Evolutionary conservation across 192 early-diverging fungal species (phyloP).

Genomic region (Pilaira anomala): DNA sequence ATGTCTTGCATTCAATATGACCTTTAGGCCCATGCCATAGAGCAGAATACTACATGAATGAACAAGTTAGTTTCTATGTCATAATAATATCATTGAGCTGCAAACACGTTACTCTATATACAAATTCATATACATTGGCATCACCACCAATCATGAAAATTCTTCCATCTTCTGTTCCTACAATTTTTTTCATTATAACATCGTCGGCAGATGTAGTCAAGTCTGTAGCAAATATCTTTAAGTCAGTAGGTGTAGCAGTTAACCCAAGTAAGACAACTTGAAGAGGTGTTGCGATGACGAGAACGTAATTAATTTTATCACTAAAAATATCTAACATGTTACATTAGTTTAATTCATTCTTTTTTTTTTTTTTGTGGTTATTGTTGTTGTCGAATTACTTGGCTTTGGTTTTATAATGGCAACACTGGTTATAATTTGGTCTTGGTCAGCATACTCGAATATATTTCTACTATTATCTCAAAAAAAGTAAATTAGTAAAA

Average conservation of each 20-base stretch:
- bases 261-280: conserved; percentile 80
- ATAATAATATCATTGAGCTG: too few relatives aligned
- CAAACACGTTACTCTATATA: conserved; percentile 71
- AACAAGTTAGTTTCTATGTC: neutral
- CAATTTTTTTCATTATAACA: conserved; percentile 73
- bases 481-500: too few relatives aligned
- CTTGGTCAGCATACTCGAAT: conserved; percentile 69
- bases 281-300: conserved; percentile 86
- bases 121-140: conserved; percentile 83
- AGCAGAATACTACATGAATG: neutral
- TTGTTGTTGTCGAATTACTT: conserved; percentile 4
- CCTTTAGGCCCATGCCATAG: neutral
- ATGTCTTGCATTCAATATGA: neutral
- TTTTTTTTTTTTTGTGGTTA: neutral
- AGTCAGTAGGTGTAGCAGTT: conserved; percentile 2
- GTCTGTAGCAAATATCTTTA: conserved; percentile 78
- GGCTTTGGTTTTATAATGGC: conserved; percentile 73
- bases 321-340: conserved; percentile 61
- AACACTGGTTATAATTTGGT: conserved; percentile 86
- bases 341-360: neutral
- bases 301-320: conserved; percentile 75
- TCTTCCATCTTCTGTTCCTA: conserved; percentile 74
- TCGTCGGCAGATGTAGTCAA: conserved; percentile 79
- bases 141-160: conserved; percentile 86
- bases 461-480: conserved; percentile 17